These are phyloP conservation scores for Syzygium oleosum DNA, from an alignment of 345 rosid species.

Conservation along the genomic window DNA sequence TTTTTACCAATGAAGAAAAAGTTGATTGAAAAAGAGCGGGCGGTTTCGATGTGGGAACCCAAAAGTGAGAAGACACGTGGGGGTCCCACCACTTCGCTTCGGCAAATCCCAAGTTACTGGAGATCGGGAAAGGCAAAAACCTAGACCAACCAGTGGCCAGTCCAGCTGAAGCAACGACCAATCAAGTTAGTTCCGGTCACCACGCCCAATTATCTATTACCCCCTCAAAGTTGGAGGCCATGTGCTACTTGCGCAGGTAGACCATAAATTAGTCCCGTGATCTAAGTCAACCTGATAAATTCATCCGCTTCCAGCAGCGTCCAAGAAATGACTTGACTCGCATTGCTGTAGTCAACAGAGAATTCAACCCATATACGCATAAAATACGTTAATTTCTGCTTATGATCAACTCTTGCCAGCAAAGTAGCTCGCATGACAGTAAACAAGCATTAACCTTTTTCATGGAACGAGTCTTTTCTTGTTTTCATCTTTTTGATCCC, in stretches of 20 bases:
- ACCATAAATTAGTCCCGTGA: neutral
- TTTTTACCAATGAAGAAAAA: neutral
- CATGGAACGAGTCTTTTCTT: neutral
- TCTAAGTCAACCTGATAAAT: neutral
- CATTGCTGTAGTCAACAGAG: neutral
- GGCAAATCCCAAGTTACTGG: neutral
- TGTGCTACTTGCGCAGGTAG: neutral
- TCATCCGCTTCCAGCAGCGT: neutral
- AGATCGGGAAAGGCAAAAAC: neutral
- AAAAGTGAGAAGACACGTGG: neutral
- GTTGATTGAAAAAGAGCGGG: neutral
- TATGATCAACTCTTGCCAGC: neutral
- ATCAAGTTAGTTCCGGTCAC: neutral
- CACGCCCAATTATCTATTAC: neutral
- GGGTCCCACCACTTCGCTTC: neutral
- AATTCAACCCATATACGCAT: neutral
- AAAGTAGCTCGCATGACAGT: neutral
- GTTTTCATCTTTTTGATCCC: neutral
- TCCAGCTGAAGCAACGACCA: neutral
- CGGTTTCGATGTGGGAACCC: neutral
- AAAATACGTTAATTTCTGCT: neutral
- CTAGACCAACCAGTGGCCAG: neutral
- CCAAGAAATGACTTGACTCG: neutral
- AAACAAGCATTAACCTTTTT: neutral
- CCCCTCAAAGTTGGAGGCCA: neutral